Conservation (phyloP, 257 asterid species). For the Solanum stenotomum region DNA sequence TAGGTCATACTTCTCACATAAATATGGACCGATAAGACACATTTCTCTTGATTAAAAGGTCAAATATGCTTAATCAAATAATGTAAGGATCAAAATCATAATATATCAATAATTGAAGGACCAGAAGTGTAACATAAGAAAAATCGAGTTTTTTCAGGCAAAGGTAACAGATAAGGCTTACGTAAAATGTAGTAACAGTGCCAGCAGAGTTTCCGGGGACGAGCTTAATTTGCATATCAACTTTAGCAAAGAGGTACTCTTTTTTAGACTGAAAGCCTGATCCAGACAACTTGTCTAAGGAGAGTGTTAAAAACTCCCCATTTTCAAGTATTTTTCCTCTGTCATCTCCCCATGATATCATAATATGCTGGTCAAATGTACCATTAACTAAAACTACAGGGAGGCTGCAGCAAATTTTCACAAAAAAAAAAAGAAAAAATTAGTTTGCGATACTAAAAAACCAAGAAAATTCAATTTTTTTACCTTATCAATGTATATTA, state of each 20-base stretch:
- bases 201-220: slow-evolving; percentile 81
- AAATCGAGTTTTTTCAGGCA: not conserved
- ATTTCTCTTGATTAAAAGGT: not conserved
- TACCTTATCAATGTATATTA: not conserved
- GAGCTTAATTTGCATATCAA: slow-evolving; percentile 76
- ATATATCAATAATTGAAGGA: not conserved
- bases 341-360: slow-evolving; percentile 63
- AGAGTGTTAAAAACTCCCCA: slow-evolving; percentile 67
- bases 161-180: slow-evolving; percentile 11
- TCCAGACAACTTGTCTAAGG: slow-evolving; percentile 53
- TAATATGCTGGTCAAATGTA: slow-evolving; percentile 40
- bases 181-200: slow-evolving; percentile 85
- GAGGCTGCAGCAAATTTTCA: slow-evolving; percentile 3
- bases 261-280: slow-evolving; percentile 74
- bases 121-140: not conserved
- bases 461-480: not conserved
- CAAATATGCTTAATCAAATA: not conserved
- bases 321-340: slow-evolving; percentile 31
- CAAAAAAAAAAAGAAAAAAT: not conserved
- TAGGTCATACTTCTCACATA: not conserved
- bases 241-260: slow-evolving; percentile 48
- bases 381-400: slow-evolving; percentile 27
- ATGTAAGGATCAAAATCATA: not conserved
- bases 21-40: not conserved
- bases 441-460: not conserved